phyloP scores from a whole-genome alignment of 2,329 filamentous ascomycete genomes.

The Blumeriella jaapii region DNA sequence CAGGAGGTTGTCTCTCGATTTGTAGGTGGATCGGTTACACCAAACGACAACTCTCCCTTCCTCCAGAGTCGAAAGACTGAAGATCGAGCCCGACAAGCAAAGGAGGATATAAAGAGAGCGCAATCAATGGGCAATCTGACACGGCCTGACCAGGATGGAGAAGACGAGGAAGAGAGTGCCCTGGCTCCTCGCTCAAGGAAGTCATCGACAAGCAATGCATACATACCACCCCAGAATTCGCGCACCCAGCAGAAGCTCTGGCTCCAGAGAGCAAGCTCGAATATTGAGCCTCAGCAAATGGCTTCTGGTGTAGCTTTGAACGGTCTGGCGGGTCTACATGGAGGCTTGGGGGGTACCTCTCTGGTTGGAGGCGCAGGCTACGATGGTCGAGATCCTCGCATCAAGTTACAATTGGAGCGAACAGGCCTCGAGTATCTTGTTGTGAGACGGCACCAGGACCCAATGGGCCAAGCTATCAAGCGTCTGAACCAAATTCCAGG shows the following conservation, averaged over 20 bases:
- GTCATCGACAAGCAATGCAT: constrained; percentile 16
- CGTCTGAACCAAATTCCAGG: constrained; percentile 42
- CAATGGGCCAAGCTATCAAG: constrained; percentile 50
- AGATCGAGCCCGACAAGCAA: constrained; percentile 6
- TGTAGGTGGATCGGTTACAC: constrained; percentile 39
- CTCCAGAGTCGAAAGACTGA: constrained; percentile 33
- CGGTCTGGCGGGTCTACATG: constrained; percentile 19
- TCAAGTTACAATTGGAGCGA: constrained; percentile 54
- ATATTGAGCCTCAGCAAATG: constrained; percentile 51
- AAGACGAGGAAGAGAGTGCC: constrained; percentile 32
- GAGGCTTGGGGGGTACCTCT: constrained; percentile 11
- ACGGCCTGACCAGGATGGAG: constrained; percentile 23
- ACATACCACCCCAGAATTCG: constrained; percentile 36
- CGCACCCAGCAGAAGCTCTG: constrained; percentile 67
- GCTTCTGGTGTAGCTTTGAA: constrained; percentile 29
- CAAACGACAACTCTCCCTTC: constrained; percentile 36
- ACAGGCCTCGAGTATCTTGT: constrained; percentile 66
- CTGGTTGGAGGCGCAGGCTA: constrained; percentile 40
- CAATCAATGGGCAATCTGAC: constrained; percentile 25
- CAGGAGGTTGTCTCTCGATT: constrained; percentile 46
- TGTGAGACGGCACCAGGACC: constrained; percentile 60
- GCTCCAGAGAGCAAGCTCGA: constrained; percentile 60
- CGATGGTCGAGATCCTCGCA: constrained; percentile 49
- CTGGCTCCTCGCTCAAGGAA: constrained; percentile 33
- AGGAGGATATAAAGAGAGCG: constrained; percentile 22